These are phyloP conservation scores for Ophiosphaerella korrae DNA, from an alignment of 2,329 filamentous ascomycete genomes.

Conservation along the genomic window DNA sequence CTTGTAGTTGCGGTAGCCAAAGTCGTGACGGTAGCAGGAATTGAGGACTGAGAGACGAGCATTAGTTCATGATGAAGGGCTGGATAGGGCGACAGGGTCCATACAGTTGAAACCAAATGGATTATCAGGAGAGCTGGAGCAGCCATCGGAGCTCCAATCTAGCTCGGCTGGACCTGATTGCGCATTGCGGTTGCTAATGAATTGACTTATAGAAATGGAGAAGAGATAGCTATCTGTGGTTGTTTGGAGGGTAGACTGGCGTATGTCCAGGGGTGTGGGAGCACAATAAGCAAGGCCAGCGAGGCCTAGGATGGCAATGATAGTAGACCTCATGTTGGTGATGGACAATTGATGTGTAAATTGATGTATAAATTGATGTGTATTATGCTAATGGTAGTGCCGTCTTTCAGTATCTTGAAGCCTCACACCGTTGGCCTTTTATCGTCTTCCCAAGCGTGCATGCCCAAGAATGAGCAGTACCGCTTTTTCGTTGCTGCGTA, in stretches of 20 bases:
- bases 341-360: neutral
- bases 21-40: conserved; percentile 58
- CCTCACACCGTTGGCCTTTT: neutral
- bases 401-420: neutral
- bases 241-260: conserved; percentile 6
- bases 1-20: conserved; percentile 60
- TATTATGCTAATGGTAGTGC: neutral
- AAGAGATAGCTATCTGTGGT: conserved; percentile 57
- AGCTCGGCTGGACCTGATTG: conserved; percentile 46
- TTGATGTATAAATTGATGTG: too few species aligned
- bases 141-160: conserved; percentile 46
- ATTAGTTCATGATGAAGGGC: neutral
- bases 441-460: neutral
- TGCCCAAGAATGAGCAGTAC: too few species aligned
- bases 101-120: conserved; percentile 40
- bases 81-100: neutral
- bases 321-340: neutral
- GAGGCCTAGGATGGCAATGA: neutral
- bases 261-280: neutral
- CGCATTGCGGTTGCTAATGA: conserved; percentile 51
- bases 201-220: conserved; percentile 49
- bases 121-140: conserved; percentile 40
- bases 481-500: neutral
- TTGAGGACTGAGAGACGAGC: conserved; percentile 15
- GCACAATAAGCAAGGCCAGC: conserved; percentile 3